Evolutionary conservation across 2,329 filamentous ascomycete genomes (phyloP), one percentile per base, ranked within the genome.

Genomic region (Tolypocladium guangdongense): DNA sequence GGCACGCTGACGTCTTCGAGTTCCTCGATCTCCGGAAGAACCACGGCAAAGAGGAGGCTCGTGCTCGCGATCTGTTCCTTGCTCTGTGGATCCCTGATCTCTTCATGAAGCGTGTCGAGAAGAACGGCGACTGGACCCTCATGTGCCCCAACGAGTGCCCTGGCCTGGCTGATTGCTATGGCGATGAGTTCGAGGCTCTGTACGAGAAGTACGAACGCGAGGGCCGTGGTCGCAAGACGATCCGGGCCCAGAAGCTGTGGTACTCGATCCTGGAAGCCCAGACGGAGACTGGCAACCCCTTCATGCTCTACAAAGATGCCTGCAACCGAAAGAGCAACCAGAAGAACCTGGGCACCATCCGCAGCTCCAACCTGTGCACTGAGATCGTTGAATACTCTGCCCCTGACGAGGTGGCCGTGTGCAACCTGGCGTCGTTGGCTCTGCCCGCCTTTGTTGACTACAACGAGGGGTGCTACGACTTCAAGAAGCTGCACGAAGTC

Each of bases 241-340:
- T 99, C 67, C 93, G 95, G 74, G 93, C 93, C 27, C 93, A 99
- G 80, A 99, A 99, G 81, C 86, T 99, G 55, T 99, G 93, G 93
- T 97, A 97, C 69, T 90, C 92, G 61, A 96, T 99, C 60, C 82
- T 99, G 49, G 93, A 99, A 76, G 89, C 93, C 50, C 93, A 99
- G 77, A 97, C 92, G 36, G 93, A 99, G 83, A 99, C 93, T 47
- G 93, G 93, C 63, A 97, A 95, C 74, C 93, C 93, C 49, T 99
- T 96, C 76, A 99, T 99, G 90, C 85, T 97, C 56, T 99, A 99
- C 85, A 99, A 99, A 81, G 93, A 99, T 74, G 82, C 86, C 66
- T 92, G 88, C 83, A 99, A 99, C 83, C 84, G 84, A 71, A 99
- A 99, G 87, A 96, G 91, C 80, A 99, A 99, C 82, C 93, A 99